Conservation (phyloP, 176 grass and related monocot genomes). For the Microstegium vimineum region DNA sequence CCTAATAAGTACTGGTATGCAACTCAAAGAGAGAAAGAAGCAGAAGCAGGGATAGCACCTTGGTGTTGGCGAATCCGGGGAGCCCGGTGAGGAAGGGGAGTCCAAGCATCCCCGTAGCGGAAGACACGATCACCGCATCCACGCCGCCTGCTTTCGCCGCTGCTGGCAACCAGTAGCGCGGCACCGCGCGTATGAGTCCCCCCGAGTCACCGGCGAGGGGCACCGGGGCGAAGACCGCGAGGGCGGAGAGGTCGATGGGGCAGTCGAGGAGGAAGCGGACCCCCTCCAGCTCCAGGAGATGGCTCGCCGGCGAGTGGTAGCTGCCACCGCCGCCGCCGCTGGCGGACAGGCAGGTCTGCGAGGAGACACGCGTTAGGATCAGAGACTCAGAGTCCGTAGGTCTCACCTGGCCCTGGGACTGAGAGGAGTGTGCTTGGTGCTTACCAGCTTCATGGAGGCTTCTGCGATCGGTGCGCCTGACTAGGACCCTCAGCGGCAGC, state of each 20-base stretch:
- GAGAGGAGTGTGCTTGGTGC: neutral
- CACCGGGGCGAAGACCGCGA: slow-evolving; percentile 53
- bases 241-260: slow-evolving; percentile 76
- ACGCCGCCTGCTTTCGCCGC: slow-evolving; percentile 42
- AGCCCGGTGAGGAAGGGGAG: slow-evolving; percentile 83
- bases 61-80: slow-evolving; percentile 43
- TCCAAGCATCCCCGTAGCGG: slow-evolving; percentile 64
- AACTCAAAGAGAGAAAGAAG: neutral
- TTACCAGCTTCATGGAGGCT: slow-evolving; percentile 65
- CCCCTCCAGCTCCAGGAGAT: slow-evolving; percentile 59
- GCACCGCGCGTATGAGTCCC: slow-evolving; percentile 48
- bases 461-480: neutral
- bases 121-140: slow-evolving; percentile 67
- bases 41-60: slow-evolving; percentile 29
- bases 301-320: slow-evolving; percentile 54
- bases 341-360: slow-evolving; percentile 27
- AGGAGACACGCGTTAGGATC: neutral
- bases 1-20: neutral
- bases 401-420: neutral
- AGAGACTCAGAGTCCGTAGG: neutral
- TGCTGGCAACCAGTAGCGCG: slow-evolving; percentile 65
- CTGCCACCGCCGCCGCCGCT: slow-evolving; percentile 25
- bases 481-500: neutral
- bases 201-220: neutral
- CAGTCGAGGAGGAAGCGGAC: slow-evolving; percentile 77